A percentile compares a stretch with the other conserved stretches of the same genome.
Conservation (phyloP, 768 basidiomycete species). For the Mycena floridula region DNA sequence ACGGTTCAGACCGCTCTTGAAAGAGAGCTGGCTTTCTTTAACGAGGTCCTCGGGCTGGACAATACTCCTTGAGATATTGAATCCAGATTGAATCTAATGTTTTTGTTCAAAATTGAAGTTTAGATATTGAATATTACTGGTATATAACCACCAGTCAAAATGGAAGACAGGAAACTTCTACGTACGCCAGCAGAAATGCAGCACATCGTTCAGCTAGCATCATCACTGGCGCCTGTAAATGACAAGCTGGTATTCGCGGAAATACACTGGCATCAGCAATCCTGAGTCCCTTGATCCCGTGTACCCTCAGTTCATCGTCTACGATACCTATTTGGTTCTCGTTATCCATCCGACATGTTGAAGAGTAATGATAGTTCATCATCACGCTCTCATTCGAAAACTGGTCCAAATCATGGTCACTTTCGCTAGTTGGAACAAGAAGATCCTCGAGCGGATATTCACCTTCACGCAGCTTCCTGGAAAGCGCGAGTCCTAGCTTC, state of each 20-base stretch:
- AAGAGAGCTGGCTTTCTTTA: no score
- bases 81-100: no score
- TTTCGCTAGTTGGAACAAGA: background rate
- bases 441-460: background rate
- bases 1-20: no score
- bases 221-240: slow-evolving; percentile 23
- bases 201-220: slow-evolving; percentile 17
- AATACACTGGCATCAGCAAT: slow-evolving; percentile 28
- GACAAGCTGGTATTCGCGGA: slow-evolving; percentile 20
- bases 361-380: slow-evolving; percentile 5
- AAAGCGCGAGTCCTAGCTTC: no score
- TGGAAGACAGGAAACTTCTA: no score
- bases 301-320: slow-evolving; percentile 33
- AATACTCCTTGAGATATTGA: no score
- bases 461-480: background rate
- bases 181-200: no score
- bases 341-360: slow-evolving; percentile 4
- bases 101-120: no score
- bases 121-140: no score
- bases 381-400: background rate
- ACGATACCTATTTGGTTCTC: slow-evolving; percentile 29
- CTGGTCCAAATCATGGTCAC: slow-evolving; percentile 4
- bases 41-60: no score
- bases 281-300: slow-evolving; percentile 34
- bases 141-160: no score